Base-by-base conservation (phyloP, 2,329 filamentous ascomycete genomes). In the Aureobasidium sp. region DNA sequence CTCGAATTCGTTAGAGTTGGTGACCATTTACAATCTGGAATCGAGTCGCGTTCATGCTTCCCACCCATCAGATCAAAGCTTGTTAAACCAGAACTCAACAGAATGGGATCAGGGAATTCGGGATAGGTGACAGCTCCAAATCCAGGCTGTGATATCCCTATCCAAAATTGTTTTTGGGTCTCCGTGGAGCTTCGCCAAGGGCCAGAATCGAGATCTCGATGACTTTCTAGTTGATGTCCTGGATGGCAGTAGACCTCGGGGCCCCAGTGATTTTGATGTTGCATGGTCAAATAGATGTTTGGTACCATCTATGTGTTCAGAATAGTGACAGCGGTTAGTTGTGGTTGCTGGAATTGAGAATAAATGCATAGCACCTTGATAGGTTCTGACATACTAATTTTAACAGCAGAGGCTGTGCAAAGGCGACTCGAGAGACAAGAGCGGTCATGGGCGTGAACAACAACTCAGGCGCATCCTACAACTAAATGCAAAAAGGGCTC, bases 1-100 rank as follows among this genome's bases (percentile, higher is more conserved):
- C 55, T 59, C 34, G 57, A 60, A 36, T 60, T 43, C 10, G 57
- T 60, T 13, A 60, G 36, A 15, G 34, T 43, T 17, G 57, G 57
- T 24, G 55, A 59, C 41, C 41, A 59, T 43, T 37, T 36, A 15
- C 55, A 37, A 32, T 59, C 55, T 6, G 20, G 26, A 20, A 15
- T 20, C 15, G 34, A 26, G 24, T 59, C 34, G n/a, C 37, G 43
- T 29, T 59, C 55, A 20, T 48, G 41, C 39, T 59, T 48, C 44
- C 29, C 17, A 13, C 2, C n/a, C 26, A 12, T 5, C 9, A 29
- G 20, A 27, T 32, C 20, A 1, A 37, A 48, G 27, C 20, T 48
- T 9, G 36, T 44, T 20, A 13, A 27, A 7, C 20, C 55, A 37
- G 43, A 12, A 39, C 43, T 48, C 13, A 15, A 26, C 10, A 39